These are phyloP conservation scores for Diaporthe nobilis DNA, from an alignment of 2,329 filamentous ascomycete genomes.

Conservation along the genomic window DNA sequence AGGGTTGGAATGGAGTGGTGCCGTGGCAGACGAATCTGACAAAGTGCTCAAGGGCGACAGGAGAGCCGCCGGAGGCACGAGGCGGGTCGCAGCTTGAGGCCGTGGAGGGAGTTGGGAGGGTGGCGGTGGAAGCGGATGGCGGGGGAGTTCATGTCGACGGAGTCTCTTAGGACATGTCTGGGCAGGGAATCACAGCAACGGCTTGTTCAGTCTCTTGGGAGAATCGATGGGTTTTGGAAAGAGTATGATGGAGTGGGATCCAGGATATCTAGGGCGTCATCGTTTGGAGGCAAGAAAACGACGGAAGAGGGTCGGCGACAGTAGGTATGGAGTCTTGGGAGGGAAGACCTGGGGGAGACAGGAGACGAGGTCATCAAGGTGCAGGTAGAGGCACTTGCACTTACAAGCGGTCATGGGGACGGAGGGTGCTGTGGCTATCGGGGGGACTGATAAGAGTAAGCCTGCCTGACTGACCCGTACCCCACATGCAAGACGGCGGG, in stretches of 20 bases:
- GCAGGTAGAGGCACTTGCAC: constrained; percentile 8
- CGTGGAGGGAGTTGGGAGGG: constrained; percentile 34
- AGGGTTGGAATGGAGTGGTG: not conserved
- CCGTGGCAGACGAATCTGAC: not conserved
- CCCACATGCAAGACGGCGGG: constrained; percentile 15
- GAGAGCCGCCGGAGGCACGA: not conserved
- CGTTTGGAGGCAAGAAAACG: not conserved
- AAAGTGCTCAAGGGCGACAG: constrained; percentile 21
- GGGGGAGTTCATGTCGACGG: constrained; percentile 41
- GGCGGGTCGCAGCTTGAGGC: constrained; percentile 27
- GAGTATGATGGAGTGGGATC: not conserved
- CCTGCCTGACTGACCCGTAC: constrained; percentile 15
- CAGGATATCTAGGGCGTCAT: constrained; percentile 8
- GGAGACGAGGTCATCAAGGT: constrained; percentile 34
- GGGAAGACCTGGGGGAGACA: not conserved
- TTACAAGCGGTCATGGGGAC: constrained; percentile 30
- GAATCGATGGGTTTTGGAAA: not conserved
- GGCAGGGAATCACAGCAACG: not conserved
- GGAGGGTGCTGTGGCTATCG: constrained; percentile 19
- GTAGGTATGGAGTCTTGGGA: not conserved
- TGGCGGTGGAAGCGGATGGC: constrained; percentile 34
- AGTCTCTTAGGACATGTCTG: constrained; percentile 31
- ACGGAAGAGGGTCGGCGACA: not conserved
- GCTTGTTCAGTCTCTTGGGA: constrained; percentile 10
- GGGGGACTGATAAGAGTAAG: constrained; percentile 31